Conservation (phyloP, 768 basidiomycete species). For the Hygrophorus russula region DNA sequence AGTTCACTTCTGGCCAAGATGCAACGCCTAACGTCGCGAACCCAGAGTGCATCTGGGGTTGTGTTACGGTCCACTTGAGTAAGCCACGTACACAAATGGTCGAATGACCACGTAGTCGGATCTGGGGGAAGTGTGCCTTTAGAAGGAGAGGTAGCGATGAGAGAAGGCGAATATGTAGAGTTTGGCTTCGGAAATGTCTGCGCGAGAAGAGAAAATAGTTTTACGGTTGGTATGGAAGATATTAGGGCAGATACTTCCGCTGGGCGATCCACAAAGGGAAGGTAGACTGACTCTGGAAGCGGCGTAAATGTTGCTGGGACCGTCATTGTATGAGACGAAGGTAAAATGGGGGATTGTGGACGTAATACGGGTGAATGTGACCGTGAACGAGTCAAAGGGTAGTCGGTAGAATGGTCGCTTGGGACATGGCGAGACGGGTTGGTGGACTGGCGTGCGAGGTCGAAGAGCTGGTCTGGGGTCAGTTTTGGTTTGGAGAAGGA, state of each 20-base stretch:
- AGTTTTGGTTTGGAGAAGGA: constrained; percentile 37
- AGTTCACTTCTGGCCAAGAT: constrained; percentile 71
- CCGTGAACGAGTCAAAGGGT: constrained; percentile 8
- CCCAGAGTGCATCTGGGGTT: constrained; percentile 65
- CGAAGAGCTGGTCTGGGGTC: constrained; percentile 63
- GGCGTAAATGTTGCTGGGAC: constrained; percentile 58
- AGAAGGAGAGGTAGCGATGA: constrained; percentile 8
- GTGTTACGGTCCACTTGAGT: constrained; percentile 50
- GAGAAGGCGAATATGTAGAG: constrained; percentile 16
- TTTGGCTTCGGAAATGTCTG: constrained; percentile 47
- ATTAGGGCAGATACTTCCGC: constrained; percentile 65
- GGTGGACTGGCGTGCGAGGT: constrained; percentile 56
- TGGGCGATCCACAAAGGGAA: constrained; percentile 82
- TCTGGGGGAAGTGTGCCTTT: constrained; percentile 31
- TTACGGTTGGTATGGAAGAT: constrained; percentile 49
- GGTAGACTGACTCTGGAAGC: constrained; percentile 63
- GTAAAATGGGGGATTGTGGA: constrained; percentile 9
- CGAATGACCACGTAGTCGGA: constrained; percentile 60
- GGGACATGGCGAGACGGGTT: constrained; percentile 17
- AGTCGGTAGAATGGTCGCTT: constrained; percentile 10
- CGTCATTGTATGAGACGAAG: constrained; percentile 9
- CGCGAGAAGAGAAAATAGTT: constrained; percentile 60
- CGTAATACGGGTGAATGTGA: constrained; percentile 14
- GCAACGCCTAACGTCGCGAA: constrained; percentile 60
- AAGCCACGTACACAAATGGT: constrained; percentile 59